Percentiles rank a stretch among this genome's conserved stretches.
These are phyloP conservation scores for Mimosa pudica DNA, from an alignment of 306 rosid genomes.

Conservation along the genomic window DNA sequence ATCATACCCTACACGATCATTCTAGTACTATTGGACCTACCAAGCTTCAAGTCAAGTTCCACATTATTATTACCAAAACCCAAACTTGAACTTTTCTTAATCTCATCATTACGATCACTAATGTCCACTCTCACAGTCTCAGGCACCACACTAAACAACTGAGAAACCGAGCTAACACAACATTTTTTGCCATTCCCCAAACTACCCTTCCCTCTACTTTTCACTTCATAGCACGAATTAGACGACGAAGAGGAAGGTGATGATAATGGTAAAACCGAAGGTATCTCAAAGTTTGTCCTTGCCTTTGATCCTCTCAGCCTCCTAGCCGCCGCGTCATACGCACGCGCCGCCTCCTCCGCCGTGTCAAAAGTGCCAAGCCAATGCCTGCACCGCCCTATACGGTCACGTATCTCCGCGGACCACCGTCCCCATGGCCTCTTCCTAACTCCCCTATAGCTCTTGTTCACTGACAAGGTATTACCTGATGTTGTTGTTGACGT, in stretches of 20 bases:
- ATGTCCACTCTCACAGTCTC: constrained; percentile 16
- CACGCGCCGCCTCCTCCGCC: constrained; percentile 80
- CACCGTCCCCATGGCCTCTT: constrained; percentile 82
- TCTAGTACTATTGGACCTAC: constrained; percentile 8
- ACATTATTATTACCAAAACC: constrained; percentile 15
- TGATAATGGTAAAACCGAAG: constrained; percentile 48
- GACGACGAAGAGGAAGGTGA: constrained; percentile 26
- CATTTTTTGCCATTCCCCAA: constrained; percentile 35
- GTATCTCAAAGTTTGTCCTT: constrained; percentile 61
- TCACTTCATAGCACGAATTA: constrained; percentile 6
- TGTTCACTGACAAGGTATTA: constrained; percentile 35
- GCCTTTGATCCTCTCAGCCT: constrained; percentile 66
- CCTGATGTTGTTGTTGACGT: not conserved
- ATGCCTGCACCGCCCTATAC: constrained; percentile 68
- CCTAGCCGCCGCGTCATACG: constrained; percentile 73
- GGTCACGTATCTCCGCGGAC: constrained; percentile 76
- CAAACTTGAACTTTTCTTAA: not conserved
- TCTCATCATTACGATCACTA: not conserved
- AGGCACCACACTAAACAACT: constrained; percentile 60
- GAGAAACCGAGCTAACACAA: constrained; percentile 62
- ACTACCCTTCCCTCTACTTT: not conserved
- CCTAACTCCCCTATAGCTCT: constrained; percentile 67
- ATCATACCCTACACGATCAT: constrained; percentile 26
- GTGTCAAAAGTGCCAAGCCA: constrained; percentile 80
- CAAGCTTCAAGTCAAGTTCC: constrained; percentile 55